Conservation (phyloP, 768 basidiomycete species). For the Lactifluus rugatus region DNA sequence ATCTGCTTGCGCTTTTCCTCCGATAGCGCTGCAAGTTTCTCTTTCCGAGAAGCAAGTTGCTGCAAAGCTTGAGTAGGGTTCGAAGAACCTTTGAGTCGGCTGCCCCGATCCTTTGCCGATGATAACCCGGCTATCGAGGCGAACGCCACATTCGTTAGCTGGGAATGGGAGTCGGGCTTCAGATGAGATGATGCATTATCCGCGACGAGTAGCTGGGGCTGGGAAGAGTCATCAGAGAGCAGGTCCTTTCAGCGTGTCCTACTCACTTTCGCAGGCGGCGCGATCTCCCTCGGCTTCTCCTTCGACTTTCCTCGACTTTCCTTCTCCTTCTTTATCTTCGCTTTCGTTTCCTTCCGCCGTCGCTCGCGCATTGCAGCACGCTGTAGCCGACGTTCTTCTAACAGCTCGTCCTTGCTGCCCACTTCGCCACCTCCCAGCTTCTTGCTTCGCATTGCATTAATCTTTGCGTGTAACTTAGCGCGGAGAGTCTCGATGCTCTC, state of each 20-base stretch:
- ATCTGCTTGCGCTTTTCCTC: slow-evolving; percentile 75
- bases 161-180: slow-evolving; percentile 23
- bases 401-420: slow-evolving; percentile 65
- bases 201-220: slow-evolving; percentile 69
- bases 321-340: slow-evolving; percentile 62
- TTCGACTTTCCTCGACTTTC: slow-evolving; percentile 39
- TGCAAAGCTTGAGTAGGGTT: slow-evolving; percentile 82
- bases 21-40: slow-evolving; percentile 63
- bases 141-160: slow-evolving; percentile 60
- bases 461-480: slow-evolving; percentile 66
- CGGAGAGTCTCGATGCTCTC: slow-evolving; percentile 57
- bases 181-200: slow-evolving; percentile 30
- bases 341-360: slow-evolving; percentile 75
- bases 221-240: neutral
- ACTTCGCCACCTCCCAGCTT: slow-evolving; percentile 32
- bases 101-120: slow-evolving; percentile 35
- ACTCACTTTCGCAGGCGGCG: slow-evolving; percentile 46
- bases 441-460: slow-evolving; percentile 52
- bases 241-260: neutral
- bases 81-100: slow-evolving; percentile 56
- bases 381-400: slow-evolving; percentile 70
- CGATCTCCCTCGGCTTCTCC: slow-evolving; percentile 39
- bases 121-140: slow-evolving; percentile 45
- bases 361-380: slow-evolving; percentile 78
- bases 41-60: slow-evolving; percentile 67